Evolutionary conservation across 805 yeast genomes (phyloP), one percentile per base, ranked within the genome.

Genomic region (Myxozyma kluyveri): DNA sequence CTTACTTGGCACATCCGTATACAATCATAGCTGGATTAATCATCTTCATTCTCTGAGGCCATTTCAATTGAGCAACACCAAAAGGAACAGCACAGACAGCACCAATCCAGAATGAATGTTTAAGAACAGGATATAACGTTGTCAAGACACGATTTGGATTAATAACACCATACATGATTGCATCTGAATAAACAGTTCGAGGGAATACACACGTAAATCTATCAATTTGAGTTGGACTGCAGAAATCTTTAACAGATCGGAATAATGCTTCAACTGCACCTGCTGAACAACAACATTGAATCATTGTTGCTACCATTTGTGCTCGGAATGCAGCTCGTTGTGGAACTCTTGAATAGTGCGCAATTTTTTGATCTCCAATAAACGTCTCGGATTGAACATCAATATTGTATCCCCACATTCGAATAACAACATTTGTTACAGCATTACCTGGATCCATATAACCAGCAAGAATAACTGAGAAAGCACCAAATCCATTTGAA

Each of bases 341-440:
- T 5, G 76, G 72, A 17, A 74, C 54, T 19, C 35, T 33, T 29
- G 76, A 66, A 64, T 79, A 78, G 64, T 80, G 84, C 3, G 77
- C 83, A 69, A 75, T 66, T 62, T 79, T 80, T 60, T 72, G 74
- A 61, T 79, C 80, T 61, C 78, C 75, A 45, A 81, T 76, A 65
- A 78, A 83, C 61, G 72, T 76, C 52, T 81, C 80, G n/a, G 87
- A 84, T 67, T 82, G 86, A 22, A 78, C 76, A 63, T 80, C 83
- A 54, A 82, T 79, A 61, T 80, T 82, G 42, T 79, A 77, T 40
- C 80, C 81, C 44, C 69, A 72, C 0, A 78, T 75, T 57, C 79
- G 77, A 49, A 79, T 63, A 5, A 76, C 69, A 72, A 76, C 76
- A 48, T 78, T 65, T 2, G 83, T 83, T 38, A 70, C 62, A 22